Evolutionary conservation across 805 yeast genomes (phyloP).

Genomic region (Komagataella kurtzmanii): DNA sequence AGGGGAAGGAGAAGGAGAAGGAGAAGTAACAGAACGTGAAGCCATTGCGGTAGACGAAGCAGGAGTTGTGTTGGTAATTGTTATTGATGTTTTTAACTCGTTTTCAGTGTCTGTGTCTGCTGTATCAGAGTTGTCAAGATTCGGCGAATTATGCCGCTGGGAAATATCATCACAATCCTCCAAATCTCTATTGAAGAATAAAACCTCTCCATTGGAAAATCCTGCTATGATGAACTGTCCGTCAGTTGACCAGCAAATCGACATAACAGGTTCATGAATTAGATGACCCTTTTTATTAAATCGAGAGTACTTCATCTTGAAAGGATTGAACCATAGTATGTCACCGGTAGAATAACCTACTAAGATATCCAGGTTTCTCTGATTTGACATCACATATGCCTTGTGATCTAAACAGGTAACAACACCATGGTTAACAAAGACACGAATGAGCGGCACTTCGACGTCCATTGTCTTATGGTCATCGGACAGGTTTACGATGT

Average conservation of each 20-base stretch:
- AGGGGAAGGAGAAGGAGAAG: background rate
- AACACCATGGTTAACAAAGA: slow-evolving; percentile 23
- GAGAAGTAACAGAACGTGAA: background rate
- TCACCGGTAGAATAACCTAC: slow-evolving; percentile 62
- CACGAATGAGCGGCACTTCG: slow-evolving; percentile 28
- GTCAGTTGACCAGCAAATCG: slow-evolving; percentile 31
- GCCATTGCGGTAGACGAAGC: background rate
- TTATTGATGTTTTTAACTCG: background rate
- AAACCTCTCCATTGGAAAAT: slow-evolving; percentile 48
- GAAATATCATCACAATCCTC: slow-evolving; percentile 25
- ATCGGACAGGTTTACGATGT: slow-evolving; percentile 25
- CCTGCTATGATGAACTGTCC: slow-evolving; percentile 42
- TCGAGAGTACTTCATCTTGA: slow-evolving; percentile 31
- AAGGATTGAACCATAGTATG: slow-evolving; percentile 44
- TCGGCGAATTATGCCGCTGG: background rate
- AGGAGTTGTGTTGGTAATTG: background rate
- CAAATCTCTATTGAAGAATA: slow-evolving; percentile 33
- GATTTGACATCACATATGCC: slow-evolving; percentile 10
- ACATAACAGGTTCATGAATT: slow-evolving; percentile 27
- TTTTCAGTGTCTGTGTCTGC: background rate
- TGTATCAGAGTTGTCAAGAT: background rate
- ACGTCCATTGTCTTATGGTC: slow-evolving; percentile 25
- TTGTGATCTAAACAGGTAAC: slow-evolving; percentile 25
- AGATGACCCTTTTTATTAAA: slow-evolving; percentile 35
- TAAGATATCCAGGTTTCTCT: slow-evolving; percentile 32